Evolutionary conservation across 768 basidiomycete species (phyloP).

Genomic region (Mycena pura): DNA sequence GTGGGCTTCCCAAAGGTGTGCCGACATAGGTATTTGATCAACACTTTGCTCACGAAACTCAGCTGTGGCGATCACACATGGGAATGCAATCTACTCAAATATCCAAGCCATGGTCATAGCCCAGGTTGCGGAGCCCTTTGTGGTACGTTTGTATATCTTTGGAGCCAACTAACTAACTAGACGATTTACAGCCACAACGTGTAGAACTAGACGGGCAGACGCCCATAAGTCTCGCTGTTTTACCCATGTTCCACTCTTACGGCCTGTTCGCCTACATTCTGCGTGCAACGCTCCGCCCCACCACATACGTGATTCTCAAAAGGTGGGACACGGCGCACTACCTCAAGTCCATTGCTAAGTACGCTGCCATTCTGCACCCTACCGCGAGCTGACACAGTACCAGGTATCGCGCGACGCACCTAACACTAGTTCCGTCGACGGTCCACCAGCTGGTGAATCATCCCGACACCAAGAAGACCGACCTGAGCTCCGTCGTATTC

Average conservation of each 20-base stretch:
- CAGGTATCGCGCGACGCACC: conserved; percentile 61
- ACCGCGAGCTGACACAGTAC: neutral
- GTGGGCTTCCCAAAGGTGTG: conserved; percentile 75
- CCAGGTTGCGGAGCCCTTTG: conserved; percentile 40
- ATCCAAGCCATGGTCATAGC: conserved; percentile 43
- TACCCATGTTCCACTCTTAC: conserved; percentile 75
- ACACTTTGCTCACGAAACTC: neutral
- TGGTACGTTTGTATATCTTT: conserved; percentile 39
- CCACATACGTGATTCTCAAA: conserved; percentile 60
- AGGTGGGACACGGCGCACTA: conserved; percentile 64
- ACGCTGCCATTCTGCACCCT: conserved; percentile 21
- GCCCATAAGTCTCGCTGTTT: conserved; percentile 58
- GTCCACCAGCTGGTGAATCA: conserved; percentile 70
- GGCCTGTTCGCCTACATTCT: conserved; percentile 63
- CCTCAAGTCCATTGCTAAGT: conserved; percentile 66
- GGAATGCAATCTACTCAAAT: conserved; percentile 59
- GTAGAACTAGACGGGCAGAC: conserved; percentile 38
- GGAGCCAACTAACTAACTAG: neutral
- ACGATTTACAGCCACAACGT: neutral
- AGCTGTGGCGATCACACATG: conserved; percentile 81
- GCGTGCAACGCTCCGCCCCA: conserved; percentile 51
- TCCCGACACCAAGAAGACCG: conserved; percentile 52
- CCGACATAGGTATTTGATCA: neutral
- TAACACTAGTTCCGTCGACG: conserved; percentile 66
- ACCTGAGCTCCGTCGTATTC: conserved; percentile 56